Evolutionary conservation across 495 filamentous ascomycete species (phyloP).

Genomic region (Sordaria brevicollis): DNA sequence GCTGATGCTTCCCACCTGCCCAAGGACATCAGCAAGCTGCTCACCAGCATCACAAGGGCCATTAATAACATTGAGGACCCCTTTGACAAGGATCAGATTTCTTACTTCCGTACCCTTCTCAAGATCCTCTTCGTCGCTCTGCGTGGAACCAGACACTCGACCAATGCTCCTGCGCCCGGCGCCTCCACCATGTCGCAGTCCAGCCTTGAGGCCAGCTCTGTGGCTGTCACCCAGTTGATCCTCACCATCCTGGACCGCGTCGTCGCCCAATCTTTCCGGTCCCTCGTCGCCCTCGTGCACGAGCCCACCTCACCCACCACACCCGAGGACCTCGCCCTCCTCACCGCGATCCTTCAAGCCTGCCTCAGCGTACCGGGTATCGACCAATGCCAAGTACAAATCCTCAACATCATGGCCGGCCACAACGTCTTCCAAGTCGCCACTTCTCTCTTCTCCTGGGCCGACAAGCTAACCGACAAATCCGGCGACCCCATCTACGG

Average conservation of each 20-base stretch:
- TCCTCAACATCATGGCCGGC: constrained; percentile 51
- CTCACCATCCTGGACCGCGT: constrained; percentile 65
- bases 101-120: constrained; percentile 73
- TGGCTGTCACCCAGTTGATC: constrained; percentile 40
- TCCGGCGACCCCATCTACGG: constrained; percentile 84
- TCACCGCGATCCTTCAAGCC: constrained; percentile 83
- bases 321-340: constrained; percentile 68
- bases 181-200: constrained; percentile 5
- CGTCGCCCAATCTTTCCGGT: constrained; percentile 72
- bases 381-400: constrained; percentile 48
- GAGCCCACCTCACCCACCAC: constrained; percentile 36
- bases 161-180: constrained; percentile 8
- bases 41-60: constrained; percentile 56
- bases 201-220: constrained; percentile 9
- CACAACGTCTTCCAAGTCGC: constrained; percentile 72
- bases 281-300: constrained; percentile 66
- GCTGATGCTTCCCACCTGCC: constrained; percentile 51
- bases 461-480: constrained; percentile 62
- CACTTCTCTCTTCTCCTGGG: constrained; percentile 86
- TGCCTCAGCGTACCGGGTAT: constrained; percentile 63
- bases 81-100: constrained; percentile 50
- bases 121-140: constrained; percentile 77
- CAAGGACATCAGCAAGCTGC: constrained; percentile 49
- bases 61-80: constrained; percentile 52
- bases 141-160: constrained; percentile 37